Evolutionary conservation across 352 stramenopile species (phyloP), one percentile per base, ranked within the genome.

Genomic region (Phytophthora hibernalis): DNA sequence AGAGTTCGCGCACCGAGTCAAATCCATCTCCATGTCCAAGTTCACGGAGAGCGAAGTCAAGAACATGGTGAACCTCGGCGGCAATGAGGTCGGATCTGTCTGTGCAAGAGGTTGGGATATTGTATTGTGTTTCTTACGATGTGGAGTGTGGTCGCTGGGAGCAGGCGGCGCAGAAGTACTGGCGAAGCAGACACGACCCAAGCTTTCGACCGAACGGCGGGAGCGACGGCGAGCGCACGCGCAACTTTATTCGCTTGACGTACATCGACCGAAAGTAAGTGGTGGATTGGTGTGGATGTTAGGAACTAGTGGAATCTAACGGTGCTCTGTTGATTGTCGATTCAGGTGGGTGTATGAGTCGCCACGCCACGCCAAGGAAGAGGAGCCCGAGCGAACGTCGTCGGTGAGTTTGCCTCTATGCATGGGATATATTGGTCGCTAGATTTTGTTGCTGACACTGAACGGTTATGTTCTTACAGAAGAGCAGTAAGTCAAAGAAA

Each of bases 1-100:
- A 21, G 92, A 97, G 72, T 98, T 98, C 70, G 90, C 85, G 7
- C 93, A 98, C 60, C 88, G 93, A 15, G 89, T 98, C 56, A 98
- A 98, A 70, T 97, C 90, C 55, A 96, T 98, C 68, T 97, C 91
- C 54, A 96, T 97, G 83, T 96, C 92, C 53, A 97, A 96, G 63
- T 98, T 98, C 59, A 92, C 92, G 5, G 90, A 97, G 54, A 91
- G 88, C 10, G 93, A 98, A 53, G 85, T 98, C 22, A 93, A 92
- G 56, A 95, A 89, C 56, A 87, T 96, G 68, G 64, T 97, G 50
- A 93, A 95, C 64, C 80, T 85, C 52, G 92, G 91, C 30, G 93
- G 93, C 40, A 98, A 98, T 51, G 88, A 97, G 64, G 83, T 95
- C 21, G 77, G 62, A 26, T 7, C 33, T 2, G n/a, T 12, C 31